Evolutionary conservation across 2,329 filamentous ascomycete species (phyloP), one percentile per base, ranked within the genome.

Genomic region (Curvularia hawaiiensis): DNA sequence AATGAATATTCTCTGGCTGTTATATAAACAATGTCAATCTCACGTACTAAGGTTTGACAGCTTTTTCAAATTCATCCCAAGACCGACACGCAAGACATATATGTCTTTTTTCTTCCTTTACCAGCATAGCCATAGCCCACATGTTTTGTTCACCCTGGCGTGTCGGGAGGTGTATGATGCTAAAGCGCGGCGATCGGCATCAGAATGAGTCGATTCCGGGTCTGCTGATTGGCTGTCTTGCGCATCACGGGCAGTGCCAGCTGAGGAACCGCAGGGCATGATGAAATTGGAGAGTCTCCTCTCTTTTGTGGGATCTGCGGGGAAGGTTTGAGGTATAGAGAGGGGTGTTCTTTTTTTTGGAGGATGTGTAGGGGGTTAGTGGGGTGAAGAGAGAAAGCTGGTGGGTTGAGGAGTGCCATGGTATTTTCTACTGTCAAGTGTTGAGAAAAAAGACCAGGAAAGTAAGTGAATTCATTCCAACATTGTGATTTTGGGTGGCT

Each of bases 141-240:
- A 8, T 43, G 18, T n/a, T 43, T 31, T 43, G 9, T 43, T 31
- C 38, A 18, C 8, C 20, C 3, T 22, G 11, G n/a, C 24, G 38
- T 14, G 11, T 2, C 12, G 10, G 31, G 31, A 11, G 10, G 33
- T n/a, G 31, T 39, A 41, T 44, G 28, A 7, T 54, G 52, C 41
- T 33, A 43, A 48, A 38, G 38, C 1, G n/a, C 22, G 50, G 50
- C 22, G 30, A 24, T 52, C 41, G 57, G 48, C 53, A 31, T 61
- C 61, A 63, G 28, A 30, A 63, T 63, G 61, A 63, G 56, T 63
- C 61, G 59, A 63, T 35, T 30, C 20, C 16, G 22, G n/a, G 12
- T 3, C 12, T 20, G 53, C 39, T 58, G 59, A 63, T 63, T 63
- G 52, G 59, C 14, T 24, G 8, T 9, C 2, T 20, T 26, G 24